phyloP scores from a whole-genome alignment of 2,329 filamentous ascomycete species.

The Colletotrichum cereale region DNA sequence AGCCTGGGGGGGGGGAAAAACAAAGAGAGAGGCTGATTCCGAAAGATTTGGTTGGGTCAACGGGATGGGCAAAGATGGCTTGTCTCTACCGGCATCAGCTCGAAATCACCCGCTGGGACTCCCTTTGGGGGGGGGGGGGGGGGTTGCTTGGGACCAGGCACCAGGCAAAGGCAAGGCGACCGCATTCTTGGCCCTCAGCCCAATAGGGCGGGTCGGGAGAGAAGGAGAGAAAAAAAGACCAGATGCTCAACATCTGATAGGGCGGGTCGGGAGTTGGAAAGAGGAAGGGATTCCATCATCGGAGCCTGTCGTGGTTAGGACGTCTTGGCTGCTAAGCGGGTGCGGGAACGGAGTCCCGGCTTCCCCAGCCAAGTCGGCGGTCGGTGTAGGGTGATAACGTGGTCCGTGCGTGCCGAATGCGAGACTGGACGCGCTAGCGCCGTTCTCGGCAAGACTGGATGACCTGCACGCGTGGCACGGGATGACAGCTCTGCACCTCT shows the following conservation, averaged over 20 bases:
- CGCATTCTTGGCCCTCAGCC: not conserved
- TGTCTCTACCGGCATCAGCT: not conserved
- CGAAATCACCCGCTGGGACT: not conserved
- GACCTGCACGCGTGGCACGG: not conserved
- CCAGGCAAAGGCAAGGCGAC: not conserved
- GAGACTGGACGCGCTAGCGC: slow-evolving; percentile 14
- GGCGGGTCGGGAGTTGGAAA: not conserved
- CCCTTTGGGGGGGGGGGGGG: not conserved
- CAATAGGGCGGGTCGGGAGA: not conserved
- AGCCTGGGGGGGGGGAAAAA: not conserved
- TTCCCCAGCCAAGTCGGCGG: not conserved
- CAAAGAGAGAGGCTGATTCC: not conserved
- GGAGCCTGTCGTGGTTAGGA: not conserved
- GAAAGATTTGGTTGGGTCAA: not conserved
- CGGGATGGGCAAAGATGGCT: not conserved
- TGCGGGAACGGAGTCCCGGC: slow-evolving; percentile 25
- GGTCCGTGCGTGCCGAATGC: slow-evolving; percentile 38
- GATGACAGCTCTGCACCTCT: slow-evolving; percentile 1
- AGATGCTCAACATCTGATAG: not conserved
- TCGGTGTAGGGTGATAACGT: slow-evolving; percentile 3
- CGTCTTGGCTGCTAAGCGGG: slow-evolving; percentile 34
- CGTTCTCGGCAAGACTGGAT: not conserved
- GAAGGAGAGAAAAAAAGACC: not conserved
- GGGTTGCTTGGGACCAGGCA: not conserved
- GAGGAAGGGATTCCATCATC: not conserved